Percentiles rank a stretch among this genome's conserved stretches.
Evolutionary conservation across 2,329 filamentous ascomycete species (phyloP).

Genomic region (Pestalotiopsis sp.): DNA sequence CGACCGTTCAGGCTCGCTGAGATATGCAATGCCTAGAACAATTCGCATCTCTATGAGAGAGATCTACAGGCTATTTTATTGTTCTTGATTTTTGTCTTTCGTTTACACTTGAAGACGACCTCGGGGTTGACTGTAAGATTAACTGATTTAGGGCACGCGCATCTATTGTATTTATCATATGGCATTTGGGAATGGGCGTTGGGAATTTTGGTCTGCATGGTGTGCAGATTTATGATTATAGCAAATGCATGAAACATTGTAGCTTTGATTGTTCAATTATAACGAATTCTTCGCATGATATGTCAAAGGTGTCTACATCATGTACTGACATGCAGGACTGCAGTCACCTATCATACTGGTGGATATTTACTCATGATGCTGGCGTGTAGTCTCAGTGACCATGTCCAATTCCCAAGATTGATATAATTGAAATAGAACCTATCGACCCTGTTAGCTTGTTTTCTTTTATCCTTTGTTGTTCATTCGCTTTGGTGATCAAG

Average conservation of each 20-base stretch:
- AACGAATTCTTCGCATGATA: background rate
- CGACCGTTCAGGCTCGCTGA: background rate
- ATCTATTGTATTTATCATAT: background rate
- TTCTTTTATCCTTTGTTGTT: too few relatives aligned
- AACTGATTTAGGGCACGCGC: background rate
- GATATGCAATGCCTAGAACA: background rate
- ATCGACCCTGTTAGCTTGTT: too few relatives aligned
- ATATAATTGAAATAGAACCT: too few relatives aligned
- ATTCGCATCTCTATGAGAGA: background rate
- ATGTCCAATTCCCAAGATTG: too few relatives aligned
- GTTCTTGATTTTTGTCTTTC: background rate
- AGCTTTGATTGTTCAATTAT: background rate
- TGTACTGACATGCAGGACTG: background rate
- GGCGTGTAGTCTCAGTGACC: background rate
- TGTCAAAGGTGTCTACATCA: background rate
- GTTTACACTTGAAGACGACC: constrained; percentile 1
- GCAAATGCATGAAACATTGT: background rate
- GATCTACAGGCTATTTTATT: background rate
- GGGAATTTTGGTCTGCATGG: background rate
- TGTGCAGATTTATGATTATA: background rate
- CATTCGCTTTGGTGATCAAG: too few relatives aligned
- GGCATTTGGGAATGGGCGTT: background rate
- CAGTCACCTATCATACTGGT: background rate
- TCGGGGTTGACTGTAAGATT: constrained; percentile 9
- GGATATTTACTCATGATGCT: background rate